A percentile compares a stretch with the other conserved stretches of the same genome.
phyloP scores from a whole-genome alignment of 2,329 filamentous ascomycete genomes.

The Escovopsis sp. region DNA sequence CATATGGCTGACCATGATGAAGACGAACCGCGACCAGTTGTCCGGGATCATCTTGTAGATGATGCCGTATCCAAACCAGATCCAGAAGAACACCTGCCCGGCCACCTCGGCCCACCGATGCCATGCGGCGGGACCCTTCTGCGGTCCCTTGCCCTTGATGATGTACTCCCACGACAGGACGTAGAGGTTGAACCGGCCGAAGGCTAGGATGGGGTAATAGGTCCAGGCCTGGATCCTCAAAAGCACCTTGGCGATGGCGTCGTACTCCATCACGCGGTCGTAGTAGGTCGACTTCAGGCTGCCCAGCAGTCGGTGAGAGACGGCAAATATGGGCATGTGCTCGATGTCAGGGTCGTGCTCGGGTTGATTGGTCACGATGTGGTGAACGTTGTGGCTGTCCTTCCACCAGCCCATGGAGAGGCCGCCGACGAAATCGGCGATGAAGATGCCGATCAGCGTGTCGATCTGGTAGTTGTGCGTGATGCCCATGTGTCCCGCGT shows the following conservation, averaged over 20 bases:
- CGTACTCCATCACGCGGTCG: constrained; percentile 47
- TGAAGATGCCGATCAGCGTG: constrained; percentile 44
- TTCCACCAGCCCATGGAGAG: constrained; percentile 57
- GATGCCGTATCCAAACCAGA: constrained; percentile 50
- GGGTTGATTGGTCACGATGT: constrained; percentile 49
- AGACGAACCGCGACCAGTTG: constrained; percentile 40
- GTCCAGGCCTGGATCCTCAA: constrained; percentile 48
- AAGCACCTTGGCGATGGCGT: constrained; percentile 41
- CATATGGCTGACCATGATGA: constrained; percentile 48
- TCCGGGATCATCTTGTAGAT: constrained; percentile 44
- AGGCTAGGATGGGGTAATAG: constrained; percentile 52
- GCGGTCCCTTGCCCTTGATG: constrained; percentile 37
- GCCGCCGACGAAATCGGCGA: constrained; percentile 50
- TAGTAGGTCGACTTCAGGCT: constrained; percentile 51
- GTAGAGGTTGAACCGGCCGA: constrained; percentile 61
- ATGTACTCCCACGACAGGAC: constrained; percentile 48
- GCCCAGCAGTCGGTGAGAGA: constrained; percentile 48
- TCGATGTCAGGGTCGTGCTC: constrained; percentile 46
- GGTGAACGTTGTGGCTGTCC: constrained; percentile 52
- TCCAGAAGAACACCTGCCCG: constrained; percentile 45
- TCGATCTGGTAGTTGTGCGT: constrained; percentile 42
- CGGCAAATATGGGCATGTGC: constrained; percentile 54
- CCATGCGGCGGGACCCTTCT: constrained; percentile 46
- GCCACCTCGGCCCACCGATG: constrained; percentile 49
- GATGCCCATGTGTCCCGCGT: constrained; percentile 48